Evolutionary conservation across 345 rosid genomes (phyloP).

Genomic region (Excoecaria cochinchinensis): DNA sequence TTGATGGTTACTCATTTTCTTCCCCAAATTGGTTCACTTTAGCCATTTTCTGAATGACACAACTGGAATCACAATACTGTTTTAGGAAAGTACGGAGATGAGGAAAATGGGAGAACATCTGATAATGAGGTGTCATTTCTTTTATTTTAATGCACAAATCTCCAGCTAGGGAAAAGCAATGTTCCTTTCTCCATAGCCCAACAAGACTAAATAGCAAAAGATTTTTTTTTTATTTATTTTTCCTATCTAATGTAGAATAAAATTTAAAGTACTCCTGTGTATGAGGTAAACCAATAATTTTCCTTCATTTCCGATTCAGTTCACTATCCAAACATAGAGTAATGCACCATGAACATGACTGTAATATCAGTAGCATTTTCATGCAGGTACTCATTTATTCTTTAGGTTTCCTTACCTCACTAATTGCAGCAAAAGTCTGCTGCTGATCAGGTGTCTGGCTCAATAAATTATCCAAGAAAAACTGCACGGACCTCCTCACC

Average conservation of each 20-base stretch:
- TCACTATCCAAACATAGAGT: too few relatives aligned
- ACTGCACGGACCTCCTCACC: constrained; percentile 98
- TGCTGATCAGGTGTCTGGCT: constrained; percentile 84
- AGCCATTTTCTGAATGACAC: neutral
- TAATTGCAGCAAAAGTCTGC: constrained; percentile 80
- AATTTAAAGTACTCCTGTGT: neutral
- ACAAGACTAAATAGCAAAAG: neutral
- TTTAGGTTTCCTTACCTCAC: constrained; percentile 57
- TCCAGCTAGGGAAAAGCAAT: neutral
- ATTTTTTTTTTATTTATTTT: neutral
- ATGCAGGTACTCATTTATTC: neutral
- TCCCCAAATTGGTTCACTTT: neutral
- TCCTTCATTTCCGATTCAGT: neutral
- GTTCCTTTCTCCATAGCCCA: neutral
- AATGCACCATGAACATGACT: too few relatives aligned
- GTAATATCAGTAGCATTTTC: neutral
- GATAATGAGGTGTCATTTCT: neutral
- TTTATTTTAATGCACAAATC: neutral
- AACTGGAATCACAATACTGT: neutral
- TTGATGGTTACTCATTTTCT: neutral
- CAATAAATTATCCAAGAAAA: constrained; percentile 76
- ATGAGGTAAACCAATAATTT: neutral
- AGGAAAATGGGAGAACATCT: neutral
- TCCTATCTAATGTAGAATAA: neutral
- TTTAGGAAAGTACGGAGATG: too few relatives aligned